Evolutionary conservation across 345 rosid genomes (phyloP).

Genomic region (Rhizophora apiculata): DNA sequence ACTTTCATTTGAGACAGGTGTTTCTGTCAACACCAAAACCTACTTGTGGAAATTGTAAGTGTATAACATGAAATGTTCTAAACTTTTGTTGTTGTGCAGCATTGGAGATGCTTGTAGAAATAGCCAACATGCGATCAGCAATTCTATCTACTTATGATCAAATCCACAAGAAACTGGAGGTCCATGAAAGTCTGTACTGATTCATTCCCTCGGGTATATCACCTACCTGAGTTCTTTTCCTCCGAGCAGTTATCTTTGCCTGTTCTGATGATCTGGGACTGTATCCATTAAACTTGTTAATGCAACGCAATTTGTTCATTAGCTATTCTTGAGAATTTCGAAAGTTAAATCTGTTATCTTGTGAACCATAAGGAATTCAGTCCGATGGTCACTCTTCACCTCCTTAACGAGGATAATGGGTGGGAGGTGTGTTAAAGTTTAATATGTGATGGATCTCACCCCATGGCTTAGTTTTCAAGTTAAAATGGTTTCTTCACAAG

Average conservation of each 20-base stretch:
- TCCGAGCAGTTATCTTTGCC: not conserved
- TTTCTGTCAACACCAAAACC: constrained; percentile 11
- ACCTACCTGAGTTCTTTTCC: not conserved
- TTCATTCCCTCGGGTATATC: constrained; percentile 18
- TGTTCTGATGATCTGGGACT: not conserved
- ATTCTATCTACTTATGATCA: constrained; percentile 50
- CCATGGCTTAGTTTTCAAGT: no score
- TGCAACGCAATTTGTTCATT: no score
- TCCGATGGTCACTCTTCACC: no score
- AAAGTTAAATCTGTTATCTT: no score
- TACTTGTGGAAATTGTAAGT: constrained; percentile 4
- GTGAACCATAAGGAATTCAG: no score
- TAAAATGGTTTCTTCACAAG: no score
- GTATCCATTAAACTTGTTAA: no score
- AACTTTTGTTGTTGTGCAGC: constrained; percentile 38
- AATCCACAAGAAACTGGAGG: constrained; percentile 34
- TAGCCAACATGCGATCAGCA: constrained; percentile 63
- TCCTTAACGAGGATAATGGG: no score
- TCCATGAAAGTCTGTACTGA: constrained; percentile 26
- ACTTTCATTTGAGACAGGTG: constrained; percentile 86
- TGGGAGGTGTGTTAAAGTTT: no score
- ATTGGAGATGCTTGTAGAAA: constrained; percentile 69
- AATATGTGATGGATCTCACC: no score
- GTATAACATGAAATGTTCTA: not conserved
- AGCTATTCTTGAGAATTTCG: no score